These are phyloP conservation scores for Diphasiastrum complanatum DNA, from an alignment of 83 land plant genomes.

Conservation along the genomic window DNA sequence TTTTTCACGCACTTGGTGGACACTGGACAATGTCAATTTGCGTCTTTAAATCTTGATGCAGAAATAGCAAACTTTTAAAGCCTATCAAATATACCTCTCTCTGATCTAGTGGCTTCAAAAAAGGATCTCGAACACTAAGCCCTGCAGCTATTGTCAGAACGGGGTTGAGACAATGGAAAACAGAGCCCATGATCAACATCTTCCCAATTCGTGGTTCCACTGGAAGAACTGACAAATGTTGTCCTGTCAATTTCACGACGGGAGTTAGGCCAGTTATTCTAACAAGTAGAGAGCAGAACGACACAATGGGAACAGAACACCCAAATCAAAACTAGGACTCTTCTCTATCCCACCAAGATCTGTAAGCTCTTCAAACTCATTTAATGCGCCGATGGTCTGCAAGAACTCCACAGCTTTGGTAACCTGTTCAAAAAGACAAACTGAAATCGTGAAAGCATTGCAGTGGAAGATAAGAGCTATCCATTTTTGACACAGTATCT, in stretches of 20 bases:
- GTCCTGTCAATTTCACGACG: too few relatives aligned
- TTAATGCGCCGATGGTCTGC: conserved; percentile 1
- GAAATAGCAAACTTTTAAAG: background rate
- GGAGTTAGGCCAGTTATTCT: too few relatives aligned
- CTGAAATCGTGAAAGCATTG: background rate
- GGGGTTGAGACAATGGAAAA: conserved; percentile 10
- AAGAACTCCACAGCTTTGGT: conserved; percentile 2
- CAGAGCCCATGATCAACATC: conserved; percentile 13
- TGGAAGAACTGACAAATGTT: too few relatives aligned
- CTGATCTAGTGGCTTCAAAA: conserved; percentile 4
- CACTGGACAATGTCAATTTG: background rate
- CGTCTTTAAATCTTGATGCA: background rate
- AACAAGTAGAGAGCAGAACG: too few relatives aligned
- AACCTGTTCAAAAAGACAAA: background rate
- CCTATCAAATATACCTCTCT: conserved; percentile 5
- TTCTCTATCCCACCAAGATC: conserved; percentile 4
- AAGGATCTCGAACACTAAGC: conserved; percentile 5
- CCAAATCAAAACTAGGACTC: too few relatives aligned
- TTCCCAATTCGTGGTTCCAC: conserved; percentile 13
- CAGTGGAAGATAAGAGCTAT: too few relatives aligned
- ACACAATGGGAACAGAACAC: too few relatives aligned
- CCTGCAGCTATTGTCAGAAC: conserved; percentile 14
- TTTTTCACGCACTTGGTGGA: too few relatives aligned
- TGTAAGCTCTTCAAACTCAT: conserved; percentile 3
- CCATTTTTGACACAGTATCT: too few relatives aligned